phyloP scores from a whole-genome alignment of 306 rosid genomes.

The Echinosophora koreensis region DNA sequence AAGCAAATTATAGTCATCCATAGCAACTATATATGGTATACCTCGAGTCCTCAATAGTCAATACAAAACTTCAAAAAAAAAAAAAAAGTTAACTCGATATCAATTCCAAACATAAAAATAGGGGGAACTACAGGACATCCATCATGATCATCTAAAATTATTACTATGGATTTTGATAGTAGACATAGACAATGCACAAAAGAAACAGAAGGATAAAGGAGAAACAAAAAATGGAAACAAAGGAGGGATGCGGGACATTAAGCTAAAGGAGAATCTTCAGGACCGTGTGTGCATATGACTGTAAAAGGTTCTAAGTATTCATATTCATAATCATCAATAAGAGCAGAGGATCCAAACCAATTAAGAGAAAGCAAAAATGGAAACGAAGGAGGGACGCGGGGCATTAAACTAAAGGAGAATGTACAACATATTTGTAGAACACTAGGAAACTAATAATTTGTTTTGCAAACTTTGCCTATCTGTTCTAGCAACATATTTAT shows the following conservation, averaged over 20 bases:
- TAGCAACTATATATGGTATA: neutral
- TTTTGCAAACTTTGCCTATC: neutral
- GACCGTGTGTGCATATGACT: neutral
- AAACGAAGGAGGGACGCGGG: neutral
- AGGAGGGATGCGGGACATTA: too few relatives aligned
- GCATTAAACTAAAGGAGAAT: neutral
- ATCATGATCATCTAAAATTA: constrained; percentile 1
- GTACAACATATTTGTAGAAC: neutral
- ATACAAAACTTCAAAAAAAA: neutral
- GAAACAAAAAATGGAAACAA: too few relatives aligned
- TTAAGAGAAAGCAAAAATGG: neutral
- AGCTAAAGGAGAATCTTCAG: too few relatives aligned
- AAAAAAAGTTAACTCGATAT: neutral
- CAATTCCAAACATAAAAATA: neutral
- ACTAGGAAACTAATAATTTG: neutral
- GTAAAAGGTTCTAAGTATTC: constrained; percentile 4
- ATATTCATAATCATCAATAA: neutral
- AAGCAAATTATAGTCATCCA: neutral
- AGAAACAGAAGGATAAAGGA: neutral
- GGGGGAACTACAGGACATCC: neutral
- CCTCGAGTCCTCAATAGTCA: too few relatives aligned
- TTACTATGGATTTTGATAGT: neutral
- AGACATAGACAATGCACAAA: neutral
- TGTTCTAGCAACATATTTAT: neutral
- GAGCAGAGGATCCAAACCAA: constrained; percentile 7